phyloP scores from a whole-genome alignment of 495 filamentous ascomycete genomes.

The Chaetomium tenue region DNA sequence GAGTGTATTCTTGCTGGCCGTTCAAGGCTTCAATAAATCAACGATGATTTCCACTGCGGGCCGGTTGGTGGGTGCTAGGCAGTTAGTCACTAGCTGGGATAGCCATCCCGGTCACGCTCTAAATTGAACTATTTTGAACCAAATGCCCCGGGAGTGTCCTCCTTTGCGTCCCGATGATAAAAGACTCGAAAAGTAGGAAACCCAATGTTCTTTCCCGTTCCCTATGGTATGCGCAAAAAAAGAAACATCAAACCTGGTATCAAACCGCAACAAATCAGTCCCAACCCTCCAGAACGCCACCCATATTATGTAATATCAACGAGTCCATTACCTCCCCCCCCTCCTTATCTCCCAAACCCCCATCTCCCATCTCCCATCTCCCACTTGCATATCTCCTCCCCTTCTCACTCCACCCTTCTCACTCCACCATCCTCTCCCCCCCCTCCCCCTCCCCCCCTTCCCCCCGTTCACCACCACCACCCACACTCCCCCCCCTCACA shows the following conservation, averaged over 20 bases:
- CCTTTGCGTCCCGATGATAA: too few relatives aligned
- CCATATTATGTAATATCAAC: too few relatives aligned
- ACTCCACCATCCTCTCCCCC: slow-evolving; percentile 31
- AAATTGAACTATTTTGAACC: not conserved
- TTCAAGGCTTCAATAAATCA: not conserved
- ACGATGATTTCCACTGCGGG: not conserved
- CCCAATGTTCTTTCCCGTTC: too few relatives aligned
- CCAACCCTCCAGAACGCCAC: too few relatives aligned
- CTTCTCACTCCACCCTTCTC: not conserved
- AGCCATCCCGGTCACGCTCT: not conserved
- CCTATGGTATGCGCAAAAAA: too few relatives aligned
- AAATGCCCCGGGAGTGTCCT: too few relatives aligned
- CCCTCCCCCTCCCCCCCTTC: slow-evolving; percentile 11
- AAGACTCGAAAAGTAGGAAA: too few relatives aligned
- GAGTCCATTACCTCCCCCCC: too few relatives aligned
- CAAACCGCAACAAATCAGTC: not conserved
- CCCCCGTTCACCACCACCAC: slow-evolving; percentile 12
- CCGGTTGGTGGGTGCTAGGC: not conserved
- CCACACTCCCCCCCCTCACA: slow-evolving; percentile 27
- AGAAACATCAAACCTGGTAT: not conserved
- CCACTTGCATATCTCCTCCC: too few relatives aligned
- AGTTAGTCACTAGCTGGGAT: not conserved
- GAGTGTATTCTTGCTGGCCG: not conserved
- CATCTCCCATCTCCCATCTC: not conserved
- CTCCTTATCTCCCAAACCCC: too few relatives aligned